Conservation (phyloP, 768 basidiomycete genomes). For the Lactifluus subvellereus region DNA sequence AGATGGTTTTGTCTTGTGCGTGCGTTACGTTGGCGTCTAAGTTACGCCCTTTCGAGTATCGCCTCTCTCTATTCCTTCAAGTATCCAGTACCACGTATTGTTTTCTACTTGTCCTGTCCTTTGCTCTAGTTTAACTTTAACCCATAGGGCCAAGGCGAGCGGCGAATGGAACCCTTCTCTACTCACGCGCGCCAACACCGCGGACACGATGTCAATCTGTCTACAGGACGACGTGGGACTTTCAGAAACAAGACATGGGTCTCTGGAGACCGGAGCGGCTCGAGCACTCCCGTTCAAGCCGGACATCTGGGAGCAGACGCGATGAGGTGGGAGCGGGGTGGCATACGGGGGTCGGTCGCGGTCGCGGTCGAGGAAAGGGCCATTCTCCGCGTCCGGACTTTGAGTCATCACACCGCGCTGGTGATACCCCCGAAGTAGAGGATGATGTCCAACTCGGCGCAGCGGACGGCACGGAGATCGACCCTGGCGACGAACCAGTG, state of each 20-base stretch:
- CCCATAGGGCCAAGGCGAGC: too few species aligned
- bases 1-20: too few species aligned
- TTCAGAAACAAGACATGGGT: constrained; percentile 18
- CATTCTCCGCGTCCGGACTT: not conserved
- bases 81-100: not conserved
- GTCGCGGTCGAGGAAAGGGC: constrained; percentile 18
- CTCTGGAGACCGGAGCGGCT: too few species aligned
- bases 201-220: constrained; percentile 4
- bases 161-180: constrained; percentile 9
- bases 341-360: constrained; percentile 40
- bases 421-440: constrained; percentile 30
- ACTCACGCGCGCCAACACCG: constrained; percentile 7
- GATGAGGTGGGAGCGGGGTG: constrained; percentile 35
- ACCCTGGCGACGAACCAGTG: constrained; percentile 37
- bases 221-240: constrained; percentile 16
- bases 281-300: too few species aligned
- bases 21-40: not conserved
- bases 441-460: too few species aligned
- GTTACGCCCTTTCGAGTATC: not conserved
- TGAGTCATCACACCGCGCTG: constrained; percentile 11
- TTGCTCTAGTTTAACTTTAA: too few species aligned
- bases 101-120: too few species aligned
- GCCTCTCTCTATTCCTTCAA: not conserved
- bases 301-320: too few species aligned
- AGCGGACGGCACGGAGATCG: constrained; percentile 31